Evolutionary conservation across 164 flowering plant species (phyloP).

Genomic region (Echeveria elegans): DNA sequence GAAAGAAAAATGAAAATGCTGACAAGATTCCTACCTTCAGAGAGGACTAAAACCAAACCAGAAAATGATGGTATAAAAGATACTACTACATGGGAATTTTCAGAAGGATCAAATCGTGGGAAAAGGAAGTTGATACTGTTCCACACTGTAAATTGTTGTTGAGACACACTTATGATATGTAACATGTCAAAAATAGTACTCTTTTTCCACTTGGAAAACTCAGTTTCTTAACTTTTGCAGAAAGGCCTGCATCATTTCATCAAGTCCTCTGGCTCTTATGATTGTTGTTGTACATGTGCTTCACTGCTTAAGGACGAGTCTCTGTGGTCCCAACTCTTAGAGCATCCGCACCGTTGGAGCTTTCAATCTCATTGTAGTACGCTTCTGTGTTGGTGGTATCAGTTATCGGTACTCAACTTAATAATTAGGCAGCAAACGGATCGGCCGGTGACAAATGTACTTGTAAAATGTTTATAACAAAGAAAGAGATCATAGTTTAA

Average conservation of each 20-base stretch:
- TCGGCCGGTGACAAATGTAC: no score
- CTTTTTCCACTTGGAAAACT: slow-evolving; percentile 1
- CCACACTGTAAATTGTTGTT: neutral
- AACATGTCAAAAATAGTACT: neutral
- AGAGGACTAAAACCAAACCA: neutral
- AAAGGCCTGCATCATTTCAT: neutral
- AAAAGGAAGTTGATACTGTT: neutral
- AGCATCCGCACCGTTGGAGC: no score
- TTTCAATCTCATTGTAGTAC: no score
- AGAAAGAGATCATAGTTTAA: no score
- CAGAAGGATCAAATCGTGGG: neutral
- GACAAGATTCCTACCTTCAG: neutral
- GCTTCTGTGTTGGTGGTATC: no score
- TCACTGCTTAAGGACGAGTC: neutral
- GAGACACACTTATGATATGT: neutral
- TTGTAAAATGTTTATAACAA: no score
- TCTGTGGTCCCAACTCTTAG: no score
- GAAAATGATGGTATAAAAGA: no score
- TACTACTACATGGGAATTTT: no score
- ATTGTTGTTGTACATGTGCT: slow-evolving; percentile 2
- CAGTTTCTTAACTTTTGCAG: neutral
- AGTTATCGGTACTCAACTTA: no score
- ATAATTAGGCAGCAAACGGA: no score
- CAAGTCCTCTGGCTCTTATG: neutral
- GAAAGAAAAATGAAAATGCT: neutral